Conservation (phyloP, 495 filamentous ascomycete genomes). For the Aspergillus ellipticus region DNA sequence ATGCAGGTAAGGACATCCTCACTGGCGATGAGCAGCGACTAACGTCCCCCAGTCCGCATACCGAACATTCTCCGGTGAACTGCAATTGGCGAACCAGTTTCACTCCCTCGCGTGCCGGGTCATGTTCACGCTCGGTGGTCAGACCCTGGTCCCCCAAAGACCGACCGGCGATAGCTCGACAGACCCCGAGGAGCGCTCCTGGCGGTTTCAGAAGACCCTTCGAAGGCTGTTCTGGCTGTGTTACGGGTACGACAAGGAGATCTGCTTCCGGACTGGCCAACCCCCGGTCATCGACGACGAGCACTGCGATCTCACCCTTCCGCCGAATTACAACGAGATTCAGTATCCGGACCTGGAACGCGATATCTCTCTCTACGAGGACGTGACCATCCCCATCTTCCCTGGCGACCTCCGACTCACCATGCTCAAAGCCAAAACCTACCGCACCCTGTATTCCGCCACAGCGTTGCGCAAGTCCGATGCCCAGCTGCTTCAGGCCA, state of each 20-base stretch:
- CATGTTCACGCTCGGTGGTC: neutral
- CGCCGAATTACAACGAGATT: constrained; percentile 15
- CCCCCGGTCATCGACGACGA: constrained; percentile 35
- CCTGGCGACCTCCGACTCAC: constrained; percentile 29
- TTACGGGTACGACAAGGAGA: constrained; percentile 35
- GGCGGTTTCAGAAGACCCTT: constrained; percentile 11
- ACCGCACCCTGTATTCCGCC: constrained; percentile 30
- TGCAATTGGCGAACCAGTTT: neutral
- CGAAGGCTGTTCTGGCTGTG: constrained; percentile 39
- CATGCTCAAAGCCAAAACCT: constrained; percentile 35
- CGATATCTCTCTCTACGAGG: constrained; percentile 2
- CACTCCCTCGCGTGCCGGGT: neutral
- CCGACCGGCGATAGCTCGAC: neutral
- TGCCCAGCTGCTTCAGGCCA: constrained; percentile 29
- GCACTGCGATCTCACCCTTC: constrained; percentile 37
- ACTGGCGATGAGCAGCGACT: no score
- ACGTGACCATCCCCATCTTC: constrained; percentile 19
- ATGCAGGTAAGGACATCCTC: neutral
- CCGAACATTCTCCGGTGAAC: neutral
- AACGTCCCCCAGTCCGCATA: neutral
- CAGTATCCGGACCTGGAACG: neutral
- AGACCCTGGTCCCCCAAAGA: neutral
- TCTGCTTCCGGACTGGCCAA: constrained; percentile 33
- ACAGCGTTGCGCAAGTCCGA: constrained; percentile 31
- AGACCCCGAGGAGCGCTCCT: neutral